These are phyloP conservation scores for Conringia planisiliqua DNA, from an alignment of 345 rosid species.

Conservation along the genomic window DNA sequence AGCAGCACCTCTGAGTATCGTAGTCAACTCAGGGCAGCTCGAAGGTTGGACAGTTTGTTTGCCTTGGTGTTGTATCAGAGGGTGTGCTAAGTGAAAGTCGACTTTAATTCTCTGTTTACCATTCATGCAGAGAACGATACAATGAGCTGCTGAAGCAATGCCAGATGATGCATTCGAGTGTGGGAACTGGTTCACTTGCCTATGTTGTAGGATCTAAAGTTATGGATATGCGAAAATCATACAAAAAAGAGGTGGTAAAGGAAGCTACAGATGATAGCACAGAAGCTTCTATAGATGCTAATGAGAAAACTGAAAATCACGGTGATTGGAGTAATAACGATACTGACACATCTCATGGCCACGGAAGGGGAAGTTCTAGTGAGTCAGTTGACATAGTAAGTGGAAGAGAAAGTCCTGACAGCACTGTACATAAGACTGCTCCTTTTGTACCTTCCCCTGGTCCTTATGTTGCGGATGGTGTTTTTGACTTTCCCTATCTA, in stretches of 20 bases:
- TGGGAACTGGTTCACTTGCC: conserved; percentile 84
- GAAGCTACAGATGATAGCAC: conserved; percentile 40
- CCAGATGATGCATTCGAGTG: conserved; percentile 72
- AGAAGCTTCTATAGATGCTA: conserved; percentile 36
- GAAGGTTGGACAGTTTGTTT: conserved; percentile 48
- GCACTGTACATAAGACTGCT: conserved; percentile 43
- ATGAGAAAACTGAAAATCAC: conserved; percentile 40
- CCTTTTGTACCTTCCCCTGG: conserved; percentile 39
- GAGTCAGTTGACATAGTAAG: conserved; percentile 50
- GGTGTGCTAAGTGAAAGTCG: neutral
- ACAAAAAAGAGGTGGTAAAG: conserved; percentile 44
- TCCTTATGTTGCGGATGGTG: conserved; percentile 37
- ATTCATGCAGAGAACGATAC: conserved; percentile 55
- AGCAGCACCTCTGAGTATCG: conserved; percentile 69
- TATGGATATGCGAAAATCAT: conserved; percentile 74
- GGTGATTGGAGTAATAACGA: conserved; percentile 44
- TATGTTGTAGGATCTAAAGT: conserved; percentile 81
- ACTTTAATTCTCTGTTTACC: neutral
- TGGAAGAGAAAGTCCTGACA: conserved; percentile 46
- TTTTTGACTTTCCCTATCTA: conserved; percentile 51
- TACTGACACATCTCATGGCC: conserved; percentile 39
- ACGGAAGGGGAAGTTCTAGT: conserved; percentile 45
- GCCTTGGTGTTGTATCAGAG: neutral
- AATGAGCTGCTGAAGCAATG: conserved; percentile 62
- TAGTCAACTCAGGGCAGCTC: conserved; percentile 53